Evolutionary conservation across 2,329 filamentous ascomycete species (phyloP), one percentile per base, ranked within the genome.

Genomic region (Endoconidiophora polonica): DNA sequence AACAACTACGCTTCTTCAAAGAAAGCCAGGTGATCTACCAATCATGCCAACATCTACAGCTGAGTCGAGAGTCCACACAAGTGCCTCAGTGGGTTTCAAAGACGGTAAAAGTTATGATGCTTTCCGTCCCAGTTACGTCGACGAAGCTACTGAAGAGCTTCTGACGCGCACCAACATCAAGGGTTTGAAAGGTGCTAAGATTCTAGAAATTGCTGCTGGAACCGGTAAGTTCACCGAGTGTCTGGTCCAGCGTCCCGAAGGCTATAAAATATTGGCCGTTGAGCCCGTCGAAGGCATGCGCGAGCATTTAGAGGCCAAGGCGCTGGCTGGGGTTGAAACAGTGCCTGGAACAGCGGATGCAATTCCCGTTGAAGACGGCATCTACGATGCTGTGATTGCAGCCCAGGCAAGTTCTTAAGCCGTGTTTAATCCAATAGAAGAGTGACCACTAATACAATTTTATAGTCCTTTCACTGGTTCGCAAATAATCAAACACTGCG

Each of bases 191-290:
- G 64, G 66, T 43, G 71, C 71, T 12, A 69, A 63, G 42, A 63
- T 84, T 39, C 60, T 83, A 22, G 81, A 85, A 59, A 66, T 85
- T 16, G 81, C 73, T 1, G 77, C 79, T 2, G 80, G 81, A 0
- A 83, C 80, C 0, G 81, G 81, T 23, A 83, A 83, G 58, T 79
- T 84, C 58, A 84, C 81, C 0, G 76, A 80, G 60, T 57, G 71
- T 16, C 67, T 86, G 33, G 73, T 76, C 5, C 65, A 61, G 12
- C 66, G 79, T 26, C 65, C 69, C 0, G 82, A 85, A 61, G 59
- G 63, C 5, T 84, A 73, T 62, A 59, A 74, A 40, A 66, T 86
- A 54, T 58, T 78, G 43, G 73, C 79, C 44, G 66, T 85, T 45
- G 73, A 84, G 62, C 81, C 81, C 22, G 74, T 83, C 58, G 65